These are phyloP conservation scores for Lasiosphaeriaceae sp. DNA, from an alignment of 495 filamentous ascomycete species.

Conservation along the genomic window DNA sequence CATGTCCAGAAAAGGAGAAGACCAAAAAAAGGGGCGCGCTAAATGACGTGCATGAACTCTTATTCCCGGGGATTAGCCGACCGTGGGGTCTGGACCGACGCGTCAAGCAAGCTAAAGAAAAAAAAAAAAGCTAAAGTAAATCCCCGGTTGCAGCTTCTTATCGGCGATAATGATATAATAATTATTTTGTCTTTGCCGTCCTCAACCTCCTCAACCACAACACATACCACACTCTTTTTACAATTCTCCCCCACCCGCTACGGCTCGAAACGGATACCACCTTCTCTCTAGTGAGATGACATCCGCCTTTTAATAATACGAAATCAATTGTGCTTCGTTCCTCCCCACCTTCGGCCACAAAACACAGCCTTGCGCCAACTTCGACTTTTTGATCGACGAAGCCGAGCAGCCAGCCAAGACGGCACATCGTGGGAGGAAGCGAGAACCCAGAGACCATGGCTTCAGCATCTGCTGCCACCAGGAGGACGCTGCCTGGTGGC, in stretches of 20 bases:
- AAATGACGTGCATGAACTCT: background rate
- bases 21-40: background rate
- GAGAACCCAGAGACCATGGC: slow-evolving; percentile 21
- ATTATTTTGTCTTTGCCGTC: background rate
- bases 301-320: too few relatives aligned
- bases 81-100: too few relatives aligned
- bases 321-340: too few relatives aligned
- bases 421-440: too few relatives aligned
- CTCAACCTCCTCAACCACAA: background rate
- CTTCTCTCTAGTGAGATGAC: too few relatives aligned
- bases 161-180: slow-evolving; percentile 5
- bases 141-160: background rate
- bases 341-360: too few relatives aligned
- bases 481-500: slow-evolving; percentile 17
- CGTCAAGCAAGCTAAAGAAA: background rate
- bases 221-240: background rate
- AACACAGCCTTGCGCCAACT: too few relatives aligned
- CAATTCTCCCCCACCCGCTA: too few relatives aligned
- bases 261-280: too few relatives aligned
- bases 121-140: background rate
- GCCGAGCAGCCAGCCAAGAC: background rate
- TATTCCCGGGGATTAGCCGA: background rate
- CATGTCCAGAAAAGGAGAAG: too few relatives aligned
- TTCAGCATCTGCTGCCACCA: slow-evolving; percentile 18
- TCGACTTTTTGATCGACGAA: background rate